Percentiles rank a stretch among this genome's conserved stretches.
Evolutionary conservation across 441 rosid species (phyloP).

Genomic region (Syzygium malaccense): DNA sequence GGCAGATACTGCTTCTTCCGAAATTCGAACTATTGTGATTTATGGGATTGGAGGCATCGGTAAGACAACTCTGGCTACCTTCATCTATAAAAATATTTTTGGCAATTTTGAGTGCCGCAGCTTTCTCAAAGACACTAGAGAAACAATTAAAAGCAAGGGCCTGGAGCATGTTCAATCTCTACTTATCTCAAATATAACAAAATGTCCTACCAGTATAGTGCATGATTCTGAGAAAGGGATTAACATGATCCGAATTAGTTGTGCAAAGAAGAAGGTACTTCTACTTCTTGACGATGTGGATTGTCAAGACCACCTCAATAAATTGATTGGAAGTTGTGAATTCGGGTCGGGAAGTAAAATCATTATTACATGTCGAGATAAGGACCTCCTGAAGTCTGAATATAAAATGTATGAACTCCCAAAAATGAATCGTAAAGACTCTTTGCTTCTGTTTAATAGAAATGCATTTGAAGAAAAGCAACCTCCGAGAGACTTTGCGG

Average conservation of each 20-base stretch:
- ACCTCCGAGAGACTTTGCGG: neutral
- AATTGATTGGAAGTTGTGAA: neutral
- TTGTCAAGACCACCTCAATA: neutral
- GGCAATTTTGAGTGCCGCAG: too few species aligned
- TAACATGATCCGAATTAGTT: rapidly evolving
- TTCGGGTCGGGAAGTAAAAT: neutral
- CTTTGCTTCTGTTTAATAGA: neutral
- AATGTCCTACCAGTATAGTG: neutral
- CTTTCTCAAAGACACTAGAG: too few species aligned
- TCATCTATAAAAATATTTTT: too few species aligned
- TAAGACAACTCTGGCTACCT: too few species aligned
- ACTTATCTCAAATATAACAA: neutral
- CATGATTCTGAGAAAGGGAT: neutral
- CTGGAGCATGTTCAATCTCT: too few species aligned
- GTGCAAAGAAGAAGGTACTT: neutral
- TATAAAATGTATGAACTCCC: neutral
- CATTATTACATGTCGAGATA: neutral
- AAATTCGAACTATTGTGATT: too few species aligned
- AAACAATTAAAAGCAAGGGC: too few species aligned
- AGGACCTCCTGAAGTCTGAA: neutral
- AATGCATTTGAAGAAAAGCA: neutral
- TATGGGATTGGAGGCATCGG: too few species aligned
- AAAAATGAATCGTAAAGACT: neutral
- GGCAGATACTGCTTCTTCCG: neutral
- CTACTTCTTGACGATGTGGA: neutral